A percentile compares a stretch with the other conserved stretches of the same genome.
Conservation (phyloP, 768 basidiomycete species). For the Collybiopsis luxurians region DNA sequence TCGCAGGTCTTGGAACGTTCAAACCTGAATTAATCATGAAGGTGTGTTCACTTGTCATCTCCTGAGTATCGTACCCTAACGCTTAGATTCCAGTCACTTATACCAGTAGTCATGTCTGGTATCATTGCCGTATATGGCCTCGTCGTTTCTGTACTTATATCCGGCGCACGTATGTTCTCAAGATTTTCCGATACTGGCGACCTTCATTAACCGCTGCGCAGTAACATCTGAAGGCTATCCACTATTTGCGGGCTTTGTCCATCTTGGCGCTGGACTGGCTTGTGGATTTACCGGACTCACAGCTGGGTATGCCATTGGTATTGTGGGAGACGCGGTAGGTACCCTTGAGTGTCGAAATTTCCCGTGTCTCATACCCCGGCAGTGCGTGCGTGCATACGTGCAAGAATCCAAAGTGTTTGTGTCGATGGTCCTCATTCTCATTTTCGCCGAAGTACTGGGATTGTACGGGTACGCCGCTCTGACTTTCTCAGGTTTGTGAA, state of each 20-base stretch:
- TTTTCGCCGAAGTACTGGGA: slow-evolving; percentile 89
- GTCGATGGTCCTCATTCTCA: slow-evolving; percentile 94
- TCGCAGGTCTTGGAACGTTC: slow-evolving; percentile 91
- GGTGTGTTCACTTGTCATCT: slow-evolving; percentile 39
- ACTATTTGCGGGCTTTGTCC: slow-evolving; percentile 84
- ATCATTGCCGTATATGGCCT: slow-evolving; percentile 98
- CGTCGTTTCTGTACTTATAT: slow-evolving; percentile 92
- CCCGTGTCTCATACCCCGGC: slow-evolving; percentile 9
- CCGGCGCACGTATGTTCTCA: slow-evolving; percentile 50
- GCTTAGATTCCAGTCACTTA: slow-evolving; percentile 62
- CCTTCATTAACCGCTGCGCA: slow-evolving; percentile 24
- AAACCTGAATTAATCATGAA: slow-evolving; percentile 98
- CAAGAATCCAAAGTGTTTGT: slow-evolving; percentile 92
- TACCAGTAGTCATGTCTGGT: slow-evolving; percentile 98
- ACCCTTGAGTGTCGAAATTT: not conserved
- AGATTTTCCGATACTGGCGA: not conserved
- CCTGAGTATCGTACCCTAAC: not conserved
- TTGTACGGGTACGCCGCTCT: slow-evolving; percentile 66
- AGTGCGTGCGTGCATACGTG: slow-evolving; percentile 92
- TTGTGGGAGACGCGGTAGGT: slow-evolving; percentile 90
- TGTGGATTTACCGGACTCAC: slow-evolving; percentile 91
- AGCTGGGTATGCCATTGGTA: slow-evolving; percentile 93
- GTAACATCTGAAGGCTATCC: slow-evolving; percentile 72
- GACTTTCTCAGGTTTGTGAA: not conserved
- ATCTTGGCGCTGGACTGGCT: slow-evolving; percentile 88